These are phyloP conservation scores for Athelia psychrophila DNA, from an alignment of 1,284 basidiomycete genomes.

Conservation along the genomic window DNA sequence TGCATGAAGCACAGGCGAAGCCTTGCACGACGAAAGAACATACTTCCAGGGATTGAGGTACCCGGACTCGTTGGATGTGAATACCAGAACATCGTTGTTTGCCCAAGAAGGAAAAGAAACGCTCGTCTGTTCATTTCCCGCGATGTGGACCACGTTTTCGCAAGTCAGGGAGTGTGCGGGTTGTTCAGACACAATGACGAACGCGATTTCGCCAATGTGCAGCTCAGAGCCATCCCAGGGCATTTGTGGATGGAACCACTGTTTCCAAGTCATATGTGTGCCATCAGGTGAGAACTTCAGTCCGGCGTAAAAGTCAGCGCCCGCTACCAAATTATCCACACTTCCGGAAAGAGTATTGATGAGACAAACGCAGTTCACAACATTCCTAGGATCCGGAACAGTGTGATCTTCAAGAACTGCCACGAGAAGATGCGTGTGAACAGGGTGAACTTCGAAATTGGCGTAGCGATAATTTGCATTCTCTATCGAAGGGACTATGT, in stretches of 20 bases:
- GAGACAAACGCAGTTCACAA: slow-evolving; percentile 56
- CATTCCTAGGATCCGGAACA: slow-evolving; percentile 46
- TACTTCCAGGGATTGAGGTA: slow-evolving; percentile 71
- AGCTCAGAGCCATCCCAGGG: slow-evolving; percentile 75
- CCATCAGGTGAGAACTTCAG: slow-evolving; percentile 72
- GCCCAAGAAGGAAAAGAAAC: slow-evolving; percentile 62
- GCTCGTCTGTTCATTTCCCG: slow-evolving; percentile 48
- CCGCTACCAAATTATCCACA: slow-evolving; percentile 43
- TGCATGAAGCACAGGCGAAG: slow-evolving; percentile 37
- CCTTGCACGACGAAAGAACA: slow-evolving; percentile 28
- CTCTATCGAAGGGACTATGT: slow-evolving; percentile 25
- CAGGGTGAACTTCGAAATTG: slow-evolving; percentile 46
- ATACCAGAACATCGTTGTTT: slow-evolving; percentile 55
- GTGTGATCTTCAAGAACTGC: slow-evolving; percentile 71
- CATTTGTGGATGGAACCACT: slow-evolving; percentile 82
- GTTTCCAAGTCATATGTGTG: slow-evolving; percentile 60
- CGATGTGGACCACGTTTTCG: slow-evolving; percentile 29
- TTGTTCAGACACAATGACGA: slow-evolving; percentile 32
- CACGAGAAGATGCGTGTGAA: slow-evolving; percentile 43
- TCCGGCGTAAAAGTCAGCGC: slow-evolving; percentile 56
- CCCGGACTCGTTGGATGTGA: slow-evolving; percentile 65
- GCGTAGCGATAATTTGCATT: slow-evolving; percentile 57
- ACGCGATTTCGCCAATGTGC: slow-evolving; percentile 43
- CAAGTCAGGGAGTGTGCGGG: background rate
- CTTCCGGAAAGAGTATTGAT: slow-evolving; percentile 46